These are phyloP conservation scores for Fusarium succisae DNA, from an alignment of 2,329 filamentous ascomycete species.

Conservation along the genomic window DNA sequence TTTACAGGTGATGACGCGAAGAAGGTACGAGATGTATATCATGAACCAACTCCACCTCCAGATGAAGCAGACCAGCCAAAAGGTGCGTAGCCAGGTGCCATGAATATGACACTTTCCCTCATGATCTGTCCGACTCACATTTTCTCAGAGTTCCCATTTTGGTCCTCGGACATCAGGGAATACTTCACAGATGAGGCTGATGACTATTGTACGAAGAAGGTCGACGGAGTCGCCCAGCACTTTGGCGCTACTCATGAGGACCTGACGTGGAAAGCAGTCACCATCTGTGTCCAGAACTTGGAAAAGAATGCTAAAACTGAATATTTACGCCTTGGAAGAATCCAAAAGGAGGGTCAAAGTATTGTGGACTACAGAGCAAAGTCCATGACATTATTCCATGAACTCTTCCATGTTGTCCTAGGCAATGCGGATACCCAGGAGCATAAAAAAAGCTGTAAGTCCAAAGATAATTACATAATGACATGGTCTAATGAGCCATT, in stretches of 20 bases:
- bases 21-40: neutral
- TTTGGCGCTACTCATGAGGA: neutral
- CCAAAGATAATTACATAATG: fast-evolving
- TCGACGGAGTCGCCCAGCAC: fast-evolving
- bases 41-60: neutral
- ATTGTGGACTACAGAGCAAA: neutral
- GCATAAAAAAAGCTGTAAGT: neutral
- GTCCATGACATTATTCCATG: neutral
- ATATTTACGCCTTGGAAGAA: fast-evolving
- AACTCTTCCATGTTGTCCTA: neutral
- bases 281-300: neutral
- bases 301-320: fast-evolving
- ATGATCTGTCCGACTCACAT: fast-evolving
- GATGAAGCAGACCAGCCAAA: neutral
- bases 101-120: neutral
- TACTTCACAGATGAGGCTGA: fast-evolving
- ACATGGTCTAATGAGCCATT: fast-evolving
- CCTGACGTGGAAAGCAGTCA: neutral
- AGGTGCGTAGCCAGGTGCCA: neutral
- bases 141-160: neutral
- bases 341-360: neutral
- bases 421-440: neutral
- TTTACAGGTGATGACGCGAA: neutral
- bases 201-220: neutral
- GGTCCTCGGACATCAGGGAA: neutral